Base-by-base conservation (phyloP, 129 eudicot genomes). In the Chrysanthemum seticuspe region DNA sequence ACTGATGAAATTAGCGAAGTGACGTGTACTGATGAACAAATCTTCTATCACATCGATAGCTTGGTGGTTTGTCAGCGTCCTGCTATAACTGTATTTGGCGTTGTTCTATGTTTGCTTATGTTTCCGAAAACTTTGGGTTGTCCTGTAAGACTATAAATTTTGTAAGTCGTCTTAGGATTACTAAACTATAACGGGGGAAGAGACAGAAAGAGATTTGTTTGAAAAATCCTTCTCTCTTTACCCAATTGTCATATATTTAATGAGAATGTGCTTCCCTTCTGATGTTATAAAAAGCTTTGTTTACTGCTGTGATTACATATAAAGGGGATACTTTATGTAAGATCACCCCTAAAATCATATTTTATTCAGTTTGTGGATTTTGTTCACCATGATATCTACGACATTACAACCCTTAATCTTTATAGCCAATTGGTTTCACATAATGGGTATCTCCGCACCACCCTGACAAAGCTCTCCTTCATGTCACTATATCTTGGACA, bases 31-130 rank as follows among this genome's bases (percentile, higher is more conserved):
- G 62, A 80, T 65, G 78, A 73, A 64, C 65, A 77, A 67, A 71
- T 74, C 74, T 25, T 44, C 77, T 77, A 62, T 79, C 78, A 49
- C 45, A 29, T 70, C 25, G 72, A 65, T 70, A 27, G 76, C 54
- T 19, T 74, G 34, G 4, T 29, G 4, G 57, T 73, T 85, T 65
- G 86, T 78, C 62, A 36, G 85, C 87, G 73, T 86, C 91, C 86
- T 80, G 80, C 84, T 75, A 71, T 78, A 73, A 78, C 52, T 64
- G 10, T 66, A 57, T 80, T 40, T 50, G 62, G 15, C 63, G 18
- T 51, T 73, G 15, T 77, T 49, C 40, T 21, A 31, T 27, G 79
- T 55, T 63, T 21, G 65, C 25, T 61, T 60, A 12, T 61, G 57
- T 72, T 27, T 34, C 7, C 14, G 19, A 61, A 48, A 15, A 44